Evolutionary conservation across 768 basidiomycete species (phyloP), one percentile per base, ranked within the genome.

Genomic region (Rhodosporidiobolus odoratus): DNA sequence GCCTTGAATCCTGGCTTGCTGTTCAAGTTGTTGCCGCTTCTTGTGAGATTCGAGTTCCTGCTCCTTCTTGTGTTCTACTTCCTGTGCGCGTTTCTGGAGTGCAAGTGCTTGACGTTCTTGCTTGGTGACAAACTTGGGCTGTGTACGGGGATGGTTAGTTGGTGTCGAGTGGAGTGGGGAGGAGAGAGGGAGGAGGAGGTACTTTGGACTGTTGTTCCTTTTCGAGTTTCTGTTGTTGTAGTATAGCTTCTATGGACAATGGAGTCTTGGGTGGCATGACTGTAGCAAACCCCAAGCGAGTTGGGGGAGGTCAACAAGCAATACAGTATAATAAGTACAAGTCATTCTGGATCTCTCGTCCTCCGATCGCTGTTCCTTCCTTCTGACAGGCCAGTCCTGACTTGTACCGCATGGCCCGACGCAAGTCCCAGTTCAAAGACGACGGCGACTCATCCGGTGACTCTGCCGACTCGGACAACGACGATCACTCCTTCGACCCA

Each of bases 71-170:
- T 86, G 86, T 60, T 82, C 84, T 48, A 97, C 88, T 78, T 97
- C 94, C 68, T 89, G 85, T 27, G 87, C 85, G 21, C 95, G 88
- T 76, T 91, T 90, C 23, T 88, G 87, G 69, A 97, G 89, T 5
- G 95, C 95, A 43, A 96, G 81, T 77, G 86, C 86, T 25, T 91
- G 91, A 58, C 95, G 86, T 77, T 96, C 90, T 74, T 93, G 91
- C 80, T 91, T 98, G 4, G 90, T 86, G 21, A 98, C 83, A 82
- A 98, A 98, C 80, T 87, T 95, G 43, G 95, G 95, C 93, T 97
- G 80, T 41, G 66, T 58, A 60, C 30, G 27, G 54, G 17, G 19
- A 27, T 58, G 30, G 32, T 5, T 27, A 32, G 60, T 62, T 2
- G 37, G 62, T 40, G 37, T 4, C 16, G 17, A 12, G 15, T 27